Evolutionary conservation across 2,329 filamentous ascomycete genomes (phyloP), one percentile per base, ranked within the genome.

Genomic region (Paramyrothecium sp.): DNA sequence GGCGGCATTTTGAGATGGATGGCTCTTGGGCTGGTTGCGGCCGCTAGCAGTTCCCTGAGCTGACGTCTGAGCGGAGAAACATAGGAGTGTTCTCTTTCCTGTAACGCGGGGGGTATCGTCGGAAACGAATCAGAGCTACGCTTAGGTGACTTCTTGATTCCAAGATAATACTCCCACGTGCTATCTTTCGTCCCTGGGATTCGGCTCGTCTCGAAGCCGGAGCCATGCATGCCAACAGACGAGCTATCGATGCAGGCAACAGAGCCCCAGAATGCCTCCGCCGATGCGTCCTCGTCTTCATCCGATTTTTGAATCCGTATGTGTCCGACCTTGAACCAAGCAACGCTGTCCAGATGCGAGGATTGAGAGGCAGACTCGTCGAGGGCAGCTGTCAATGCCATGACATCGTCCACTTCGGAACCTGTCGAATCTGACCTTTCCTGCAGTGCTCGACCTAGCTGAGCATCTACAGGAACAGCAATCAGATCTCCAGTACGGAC

Each of bases 301-400:
- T 78, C 87, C 64, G 68, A 73, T 64, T 77, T 86, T 68, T 78
- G 78, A 7, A 81, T 75, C 56, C 80, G 79, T 54, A 96, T 88
- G 58, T 91, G 89, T 44, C 89, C 89, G 46, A 99, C 89, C 62
- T 88, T 91, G 79, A 97, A 98, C 95, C 95, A 99, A 8, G 91
- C 93, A 20, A 96, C 90, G 30, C 80, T 84, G 72, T 82, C 85
- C 63, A 75, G 78, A 65, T 62, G 76, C 56, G 61, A 70, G 44
- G 57, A 54, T 13, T 65, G 61, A 33, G 63, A 66, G 19, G 65
- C 66, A 20, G 59, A 56, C 19, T 69, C 67, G 33, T 65, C 63
- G 3, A 65, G 68, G 12, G 65, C 72, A 8, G 75, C 82, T 30
- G 84, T 81, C 60, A 86, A 73, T 1, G 81, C 78, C 66, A 83